Evolutionary conservation across 2,329 filamentous ascomycete genomes (phyloP).

Genomic region (Bipolaris bicolor): DNA sequence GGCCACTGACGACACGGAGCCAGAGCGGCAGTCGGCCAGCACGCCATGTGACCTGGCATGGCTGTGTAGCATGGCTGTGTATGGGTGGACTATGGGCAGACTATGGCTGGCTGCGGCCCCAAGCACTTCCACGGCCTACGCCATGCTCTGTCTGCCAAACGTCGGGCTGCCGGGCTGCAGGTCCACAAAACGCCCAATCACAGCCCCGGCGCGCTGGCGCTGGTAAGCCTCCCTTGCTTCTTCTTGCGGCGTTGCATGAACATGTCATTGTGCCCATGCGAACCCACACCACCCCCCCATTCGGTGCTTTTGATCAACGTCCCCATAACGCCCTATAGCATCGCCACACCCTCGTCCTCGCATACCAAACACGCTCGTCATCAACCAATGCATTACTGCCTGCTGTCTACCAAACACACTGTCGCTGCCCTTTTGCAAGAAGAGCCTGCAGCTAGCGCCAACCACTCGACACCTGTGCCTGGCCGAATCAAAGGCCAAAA

Average conservation of each 20-base stretch:
- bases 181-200: slow-evolving; percentile 13
- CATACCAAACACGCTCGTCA: slow-evolving; percentile 2
- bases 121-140: too few relatives aligned
- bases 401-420: slow-evolving; percentile 19
- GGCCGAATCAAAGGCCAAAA: slow-evolving; percentile 34
- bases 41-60: too few relatives aligned
- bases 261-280: slow-evolving; percentile 12
- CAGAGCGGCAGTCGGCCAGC: too few relatives aligned
- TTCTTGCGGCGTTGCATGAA: slow-evolving; percentile 4
- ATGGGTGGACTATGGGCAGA: too few relatives aligned
- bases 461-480: slow-evolving; percentile 16
- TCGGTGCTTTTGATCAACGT: not conserved
- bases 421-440: not conserved
- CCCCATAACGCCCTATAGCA: not conserved
- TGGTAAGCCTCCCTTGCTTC: not conserved
- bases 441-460: slow-evolving; percentile 23
- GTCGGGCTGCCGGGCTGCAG: slow-evolving; percentile 8
- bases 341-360: slow-evolving; percentile 7
- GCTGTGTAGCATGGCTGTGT: too few relatives aligned
- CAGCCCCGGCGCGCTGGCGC: not conserved
- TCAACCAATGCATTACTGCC: slow-evolving; percentile 31
- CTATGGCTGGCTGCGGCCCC: too few relatives aligned
- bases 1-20: too few relatives aligned
- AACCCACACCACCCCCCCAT: slow-evolving; percentile 1
- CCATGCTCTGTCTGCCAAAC: slow-evolving; percentile 5